Percentiles rank a stretch among this genome's conserved stretches.
Conservation (phyloP, 2,329 filamentous ascomycete genomes). For the Colletotrichum magnum region DNA sequence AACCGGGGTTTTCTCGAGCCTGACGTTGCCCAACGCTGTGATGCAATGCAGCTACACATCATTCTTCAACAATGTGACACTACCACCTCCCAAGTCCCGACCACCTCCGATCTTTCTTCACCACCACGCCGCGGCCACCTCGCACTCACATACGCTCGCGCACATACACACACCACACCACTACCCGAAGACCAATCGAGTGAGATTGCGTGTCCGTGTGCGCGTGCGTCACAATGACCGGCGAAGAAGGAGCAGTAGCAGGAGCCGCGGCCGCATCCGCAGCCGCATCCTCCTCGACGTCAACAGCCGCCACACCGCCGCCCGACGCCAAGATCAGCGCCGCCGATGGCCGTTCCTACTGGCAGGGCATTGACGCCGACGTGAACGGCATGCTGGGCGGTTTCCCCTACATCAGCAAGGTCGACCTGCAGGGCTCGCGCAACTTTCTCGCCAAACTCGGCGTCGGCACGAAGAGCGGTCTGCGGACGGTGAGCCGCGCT, state of each 20-base stretch:
- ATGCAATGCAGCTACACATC: slow-evolving; percentile 27
- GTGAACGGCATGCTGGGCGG: slow-evolving; percentile 86
- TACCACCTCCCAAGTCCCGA: slow-evolving; percentile 3
- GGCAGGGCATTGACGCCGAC: slow-evolving; percentile 60
- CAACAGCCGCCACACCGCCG: slow-evolving; percentile 33
- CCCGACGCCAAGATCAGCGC: slow-evolving; percentile 53
- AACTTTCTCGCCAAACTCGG: slow-evolving; percentile 79
- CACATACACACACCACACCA: slow-evolving; percentile 16
- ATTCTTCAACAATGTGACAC: slow-evolving; percentile 39
- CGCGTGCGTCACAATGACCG: slow-evolving; percentile 26
- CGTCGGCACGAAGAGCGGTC: slow-evolving; percentile 53
- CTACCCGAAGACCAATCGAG: slow-evolving; percentile 2
- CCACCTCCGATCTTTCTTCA: slow-evolving; percentile 29
- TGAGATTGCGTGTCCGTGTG: slow-evolving; percentile 17
- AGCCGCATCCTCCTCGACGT: slow-evolving; percentile 3
- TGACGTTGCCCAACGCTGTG: neutral
- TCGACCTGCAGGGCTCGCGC: slow-evolving; percentile 78
- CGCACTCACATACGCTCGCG: neutral
- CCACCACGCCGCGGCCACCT: slow-evolving; percentile 16
- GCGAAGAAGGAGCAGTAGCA: slow-evolving; percentile 15
- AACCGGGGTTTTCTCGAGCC: slow-evolving; percentile 7
- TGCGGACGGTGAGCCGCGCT: slow-evolving; percentile 46
- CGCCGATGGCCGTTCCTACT: slow-evolving; percentile 60
- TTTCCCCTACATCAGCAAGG: slow-evolving; percentile 72
- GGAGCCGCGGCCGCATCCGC: slow-evolving; percentile 20